These are phyloP conservation scores for Hypoxylon intermedium DNA, from an alignment of 495 filamentous ascomycete genomes.

Conservation along the genomic window DNA sequence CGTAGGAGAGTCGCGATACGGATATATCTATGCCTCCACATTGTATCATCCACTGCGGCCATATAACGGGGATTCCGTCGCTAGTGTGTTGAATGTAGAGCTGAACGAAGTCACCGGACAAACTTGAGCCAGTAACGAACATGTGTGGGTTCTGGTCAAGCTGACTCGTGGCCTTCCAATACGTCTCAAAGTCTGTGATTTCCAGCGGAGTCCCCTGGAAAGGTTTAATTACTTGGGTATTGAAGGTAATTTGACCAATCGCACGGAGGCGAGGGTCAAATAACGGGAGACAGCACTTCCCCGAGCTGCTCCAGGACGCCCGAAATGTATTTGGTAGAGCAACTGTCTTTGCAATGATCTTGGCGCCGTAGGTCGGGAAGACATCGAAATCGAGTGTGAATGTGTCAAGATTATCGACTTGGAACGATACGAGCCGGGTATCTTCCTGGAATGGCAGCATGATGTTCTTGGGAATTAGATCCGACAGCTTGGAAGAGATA, in stretches of 20 bases:
- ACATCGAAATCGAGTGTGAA: slow-evolving; percentile 98
- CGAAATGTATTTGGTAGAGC: slow-evolving; percentile 86
- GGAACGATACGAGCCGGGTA: slow-evolving; percentile 88
- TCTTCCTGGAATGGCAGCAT: slow-evolving; percentile 96
- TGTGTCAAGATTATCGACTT: slow-evolving; percentile 88
- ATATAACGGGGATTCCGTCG: slow-evolving; percentile 85
- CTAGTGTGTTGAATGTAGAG: slow-evolving; percentile 89
- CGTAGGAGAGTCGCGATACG: slow-evolving; percentile 73
- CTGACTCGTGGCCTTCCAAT: slow-evolving; percentile 98
- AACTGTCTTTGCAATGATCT: slow-evolving; percentile 93
- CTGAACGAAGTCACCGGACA: slow-evolving; percentile 91
- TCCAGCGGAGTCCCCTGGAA: slow-evolving; percentile 93
- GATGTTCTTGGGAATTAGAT: slow-evolving; percentile 93
- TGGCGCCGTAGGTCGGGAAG: slow-evolving; percentile 95
- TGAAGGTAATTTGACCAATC: slow-evolving; percentile 94
- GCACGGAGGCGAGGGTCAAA: slow-evolving; percentile 91
- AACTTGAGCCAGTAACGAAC: slow-evolving; percentile 91
- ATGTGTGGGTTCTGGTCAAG: slow-evolving; percentile 80
- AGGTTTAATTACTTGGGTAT: slow-evolving; percentile 94
- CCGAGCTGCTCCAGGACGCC: slow-evolving; percentile 74
- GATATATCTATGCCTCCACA: slow-evolving; percentile 82
- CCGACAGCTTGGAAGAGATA: slow-evolving; percentile 93
- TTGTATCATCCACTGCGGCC: slow-evolving; percentile 79
- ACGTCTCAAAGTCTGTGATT: slow-evolving; percentile 97
- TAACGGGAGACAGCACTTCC: slow-evolving; percentile 81